Evolutionary conservation across 768 basidiomycete genomes (phyloP).

Genomic region (Butyriboletus loyo): DNA sequence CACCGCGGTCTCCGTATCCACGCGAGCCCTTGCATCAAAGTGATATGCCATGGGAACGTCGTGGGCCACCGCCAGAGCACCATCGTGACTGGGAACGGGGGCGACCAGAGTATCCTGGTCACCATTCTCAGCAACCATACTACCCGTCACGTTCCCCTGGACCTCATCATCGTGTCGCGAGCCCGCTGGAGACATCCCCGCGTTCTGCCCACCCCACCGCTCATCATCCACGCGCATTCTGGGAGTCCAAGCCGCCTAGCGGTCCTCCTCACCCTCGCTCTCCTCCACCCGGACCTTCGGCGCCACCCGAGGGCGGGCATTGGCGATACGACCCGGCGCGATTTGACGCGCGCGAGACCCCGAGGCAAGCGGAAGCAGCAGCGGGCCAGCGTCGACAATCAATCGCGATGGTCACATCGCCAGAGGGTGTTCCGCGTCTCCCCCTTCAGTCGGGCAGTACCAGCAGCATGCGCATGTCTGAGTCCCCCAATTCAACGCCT

Average conservation of each 20-base stretch:
- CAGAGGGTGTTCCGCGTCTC: slow-evolving; percentile 36
- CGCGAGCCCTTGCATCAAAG: slow-evolving; percentile 46
- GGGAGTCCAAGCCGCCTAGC: slow-evolving; percentile 57
- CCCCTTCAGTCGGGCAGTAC: slow-evolving; percentile 30
- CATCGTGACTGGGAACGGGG: slow-evolving; percentile 56
- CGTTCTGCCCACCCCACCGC: slow-evolving; percentile 45
- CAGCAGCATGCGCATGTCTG: slow-evolving; percentile 47
- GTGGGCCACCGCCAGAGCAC: slow-evolving; percentile 42
- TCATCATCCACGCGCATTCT: slow-evolving; percentile 41
- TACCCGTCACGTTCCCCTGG: slow-evolving; percentile 36
- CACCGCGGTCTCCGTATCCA: slow-evolving; percentile 60
- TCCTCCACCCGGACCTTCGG: slow-evolving; percentile 34
- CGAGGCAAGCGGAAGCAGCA: slow-evolving; percentile 29
- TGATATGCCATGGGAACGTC: slow-evolving; percentile 61
- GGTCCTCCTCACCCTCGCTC: slow-evolving; percentile 31
- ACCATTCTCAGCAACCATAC: slow-evolving; percentile 31
- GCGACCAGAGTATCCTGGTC: slow-evolving; percentile 35
- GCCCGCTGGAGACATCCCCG: slow-evolving; percentile 63
- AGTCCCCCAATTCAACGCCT: slow-evolving; percentile 52
- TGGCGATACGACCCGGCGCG: slow-evolving; percentile 63
- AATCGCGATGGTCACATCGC: slow-evolving; percentile 44
- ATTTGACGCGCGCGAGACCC: slow-evolving; percentile 46
- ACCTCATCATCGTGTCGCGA: slow-evolving; percentile 39
- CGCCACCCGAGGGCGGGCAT: slow-evolving; percentile 41
- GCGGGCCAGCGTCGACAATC: slow-evolving; percentile 35